Conservation (phyloP, 768 basidiomycete species). For the Leccinum ochraceum region DNA sequence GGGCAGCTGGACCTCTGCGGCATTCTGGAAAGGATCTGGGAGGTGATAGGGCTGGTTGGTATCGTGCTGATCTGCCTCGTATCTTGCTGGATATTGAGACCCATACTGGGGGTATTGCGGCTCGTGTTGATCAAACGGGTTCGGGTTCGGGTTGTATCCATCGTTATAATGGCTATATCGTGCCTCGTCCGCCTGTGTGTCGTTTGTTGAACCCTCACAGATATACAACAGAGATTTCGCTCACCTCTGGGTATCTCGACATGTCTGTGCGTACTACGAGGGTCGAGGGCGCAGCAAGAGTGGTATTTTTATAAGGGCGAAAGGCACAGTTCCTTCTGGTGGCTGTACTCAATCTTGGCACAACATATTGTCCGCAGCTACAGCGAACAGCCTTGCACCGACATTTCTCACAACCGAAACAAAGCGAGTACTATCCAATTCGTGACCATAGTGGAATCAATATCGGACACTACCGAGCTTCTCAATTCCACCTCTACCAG, state of each 20-base stretch:
- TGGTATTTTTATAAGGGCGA: slow-evolving; percentile 6
- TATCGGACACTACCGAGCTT: too few species aligned
- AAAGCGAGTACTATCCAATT: too few species aligned
- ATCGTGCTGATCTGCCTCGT: slow-evolving; percentile 37
- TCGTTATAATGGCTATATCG: slow-evolving; percentile 68
- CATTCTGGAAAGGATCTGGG: slow-evolving; percentile 40
- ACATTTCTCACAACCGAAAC: too few species aligned
- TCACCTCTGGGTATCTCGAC: slow-evolving; percentile 45
- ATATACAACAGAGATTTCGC: slow-evolving; percentile 7
- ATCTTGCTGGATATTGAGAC: slow-evolving; percentile 31
- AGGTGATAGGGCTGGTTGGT: slow-evolving; percentile 36
- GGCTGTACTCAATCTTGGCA: slow-evolving; percentile 11
- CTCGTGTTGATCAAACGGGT: slow-evolving; percentile 44
- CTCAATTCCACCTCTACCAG: too few species aligned
- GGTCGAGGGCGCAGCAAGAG: slow-evolving; percentile 3
- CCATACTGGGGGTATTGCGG: slow-evolving; percentile 33
- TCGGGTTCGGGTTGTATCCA: slow-evolving; percentile 56
- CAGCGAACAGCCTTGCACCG: slow-evolving; percentile 6
- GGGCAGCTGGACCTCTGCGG: slow-evolving; percentile 18
- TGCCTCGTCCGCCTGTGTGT: slow-evolving; percentile 60
- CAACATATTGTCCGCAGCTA: slow-evolving; percentile 10
- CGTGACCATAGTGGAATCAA: too few species aligned
- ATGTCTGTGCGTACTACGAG: slow-evolving; percentile 25
- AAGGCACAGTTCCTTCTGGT: slow-evolving; percentile 6
- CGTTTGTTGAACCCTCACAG: background rate